Percentiles rank a stretch among this genome's conserved stretches.
phyloP scores from a whole-genome alignment of 2,329 filamentous ascomycete genomes.

The Clarireedia hainanense region DNA sequence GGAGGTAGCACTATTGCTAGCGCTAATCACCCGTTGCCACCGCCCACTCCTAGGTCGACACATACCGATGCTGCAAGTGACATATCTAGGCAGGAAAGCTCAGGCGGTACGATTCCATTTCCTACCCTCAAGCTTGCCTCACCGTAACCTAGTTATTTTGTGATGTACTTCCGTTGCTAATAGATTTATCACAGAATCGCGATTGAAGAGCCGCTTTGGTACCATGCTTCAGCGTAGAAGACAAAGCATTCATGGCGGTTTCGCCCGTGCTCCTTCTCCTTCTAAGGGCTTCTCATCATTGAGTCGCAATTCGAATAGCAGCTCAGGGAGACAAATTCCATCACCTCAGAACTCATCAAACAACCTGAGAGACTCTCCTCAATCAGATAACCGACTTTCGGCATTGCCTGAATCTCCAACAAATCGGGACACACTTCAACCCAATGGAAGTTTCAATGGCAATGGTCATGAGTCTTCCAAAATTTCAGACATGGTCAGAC shows the following conservation, averaged over 20 bases:
- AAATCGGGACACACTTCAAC: constrained; percentile 14
- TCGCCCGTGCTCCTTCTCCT: constrained; percentile 44
- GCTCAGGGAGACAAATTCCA: constrained; percentile 41
- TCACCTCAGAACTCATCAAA: constrained; percentile 53
- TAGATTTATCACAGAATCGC: constrained; percentile 37
- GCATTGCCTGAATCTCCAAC: constrained; percentile 51
- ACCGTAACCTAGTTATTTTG: too few species aligned
- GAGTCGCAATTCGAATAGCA: constrained; percentile 53
- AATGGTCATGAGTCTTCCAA: constrained; percentile 25
- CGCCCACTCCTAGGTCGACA: constrained; percentile 21
- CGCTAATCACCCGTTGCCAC: constrained; percentile 18
- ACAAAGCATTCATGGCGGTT: constrained; percentile 58
- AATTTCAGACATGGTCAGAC: neutral
- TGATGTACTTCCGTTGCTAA: neutral
- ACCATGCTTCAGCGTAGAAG: constrained; percentile 60
- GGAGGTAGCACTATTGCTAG: constrained; percentile 13
- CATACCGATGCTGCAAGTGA: constrained; percentile 25
- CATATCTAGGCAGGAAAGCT: constrained; percentile 15
- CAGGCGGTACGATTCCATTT: constrained; percentile 2
- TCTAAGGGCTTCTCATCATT: constrained; percentile 48
- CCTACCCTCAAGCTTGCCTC: neutral
- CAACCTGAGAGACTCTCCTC: constrained; percentile 45
- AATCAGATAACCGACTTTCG: constrained; percentile 39
- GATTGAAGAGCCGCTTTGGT: constrained; percentile 55
- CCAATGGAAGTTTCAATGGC: constrained; percentile 22